A percentile compares a stretch with the other conserved stretches of the same genome.
Conservation (phyloP, 208 protist genomes). For the Leishmania tarentolae region DNA sequence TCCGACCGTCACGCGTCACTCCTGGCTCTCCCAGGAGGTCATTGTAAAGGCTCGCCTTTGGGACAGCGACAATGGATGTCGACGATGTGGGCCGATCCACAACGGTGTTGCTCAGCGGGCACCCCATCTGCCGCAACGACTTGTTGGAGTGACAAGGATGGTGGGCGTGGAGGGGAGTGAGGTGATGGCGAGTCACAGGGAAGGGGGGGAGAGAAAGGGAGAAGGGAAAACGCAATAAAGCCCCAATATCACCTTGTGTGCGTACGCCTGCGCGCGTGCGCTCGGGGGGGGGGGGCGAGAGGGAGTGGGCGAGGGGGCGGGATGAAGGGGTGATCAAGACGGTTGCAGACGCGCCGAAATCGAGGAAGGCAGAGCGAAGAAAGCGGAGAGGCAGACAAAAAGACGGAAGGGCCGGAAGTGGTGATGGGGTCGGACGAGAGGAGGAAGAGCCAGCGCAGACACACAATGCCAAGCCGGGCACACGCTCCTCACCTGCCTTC, state of each 20-base stretch:
- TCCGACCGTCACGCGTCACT: neutral
- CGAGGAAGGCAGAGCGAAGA: neutral
- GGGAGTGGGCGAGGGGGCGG: no score
- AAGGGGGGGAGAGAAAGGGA: neutral
- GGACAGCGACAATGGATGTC: neutral
- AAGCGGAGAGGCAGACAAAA: neutral
- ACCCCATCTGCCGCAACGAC: slow-evolving; percentile 4
- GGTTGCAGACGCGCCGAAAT: neutral
- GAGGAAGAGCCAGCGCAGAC: no score
- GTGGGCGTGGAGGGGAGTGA: neutral
- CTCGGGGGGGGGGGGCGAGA: neutral
- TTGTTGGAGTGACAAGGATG: neutral
- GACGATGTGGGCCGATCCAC: neutral
- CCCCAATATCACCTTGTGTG: neutral
- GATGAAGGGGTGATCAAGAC: no score
- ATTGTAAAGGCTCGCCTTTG: neutral
- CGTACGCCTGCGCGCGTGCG: neutral
- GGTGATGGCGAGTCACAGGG: neutral
- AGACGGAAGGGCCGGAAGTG: neutral
- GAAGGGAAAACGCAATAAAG: neutral
- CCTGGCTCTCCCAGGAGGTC: neutral
- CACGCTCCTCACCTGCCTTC: neutral
- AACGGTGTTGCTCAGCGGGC: neutral
- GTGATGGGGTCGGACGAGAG: neutral
- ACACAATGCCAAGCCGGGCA: no score